Evolutionary conservation across 108 stramenopile genomes (phyloP), one percentile per base, ranked within the genome.

Genomic region (Asterionellopsis glacialis): DNA sequence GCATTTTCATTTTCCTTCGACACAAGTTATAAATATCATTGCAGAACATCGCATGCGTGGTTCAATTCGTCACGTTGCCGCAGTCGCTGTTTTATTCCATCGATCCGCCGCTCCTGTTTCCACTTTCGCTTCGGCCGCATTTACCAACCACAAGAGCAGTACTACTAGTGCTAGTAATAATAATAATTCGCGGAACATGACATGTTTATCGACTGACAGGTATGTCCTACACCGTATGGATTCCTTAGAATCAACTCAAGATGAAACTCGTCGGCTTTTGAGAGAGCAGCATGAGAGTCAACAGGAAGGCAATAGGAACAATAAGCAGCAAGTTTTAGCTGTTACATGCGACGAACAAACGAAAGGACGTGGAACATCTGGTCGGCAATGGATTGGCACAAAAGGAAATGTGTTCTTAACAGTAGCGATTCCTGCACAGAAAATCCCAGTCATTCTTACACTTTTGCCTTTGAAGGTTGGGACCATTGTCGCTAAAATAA

Each of bases 341-440:
- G 68, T 77, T 18, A 69, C 77, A 11, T 62, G 80, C 22, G 53
- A 50, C 21, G 55, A 66, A 47, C 84, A 85, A 69, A 64, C 69
- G 1, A 57, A 67, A 11, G 84, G 84, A 16, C 62, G 80, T 38
- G 84, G 84, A 7, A 85, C 84, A 16, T 56, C 66, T 14, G 77
- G 75, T 18, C 63, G 84, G n/a, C 14, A 15, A 13, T 85, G 84
- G 84, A 63, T 81, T 40, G 80, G 77, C 2, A 14, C 27, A 33
- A 24, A 21, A 33, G 84, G 84, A 13, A 85, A 85, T 59, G 41
- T 69, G 19, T 85, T 78, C 69, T 44, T 76, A 26, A 85, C 84
- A 4, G 76, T 85, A 43, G 72, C 62, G 12, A 57, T 85, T 41
- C 77, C 67, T 4, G 50, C 47, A 28, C 15, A 27, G 23, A 38